Conservation (phyloP, 805 yeast genomes). For the Naumovozyma baii region DNA sequence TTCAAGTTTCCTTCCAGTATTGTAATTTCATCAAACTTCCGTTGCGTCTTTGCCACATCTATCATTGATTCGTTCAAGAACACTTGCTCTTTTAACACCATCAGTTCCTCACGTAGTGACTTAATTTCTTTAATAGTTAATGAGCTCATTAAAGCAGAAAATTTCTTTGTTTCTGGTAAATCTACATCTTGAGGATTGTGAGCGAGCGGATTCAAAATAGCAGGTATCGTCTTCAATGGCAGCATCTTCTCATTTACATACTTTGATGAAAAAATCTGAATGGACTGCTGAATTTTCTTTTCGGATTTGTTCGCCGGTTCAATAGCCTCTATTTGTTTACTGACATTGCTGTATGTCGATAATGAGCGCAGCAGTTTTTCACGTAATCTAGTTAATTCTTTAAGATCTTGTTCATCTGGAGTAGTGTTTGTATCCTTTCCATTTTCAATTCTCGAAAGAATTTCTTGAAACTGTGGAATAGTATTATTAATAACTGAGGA, state of each 20-base stretch:
- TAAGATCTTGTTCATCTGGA: constrained; percentile 24
- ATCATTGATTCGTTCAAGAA: constrained; percentile 62
- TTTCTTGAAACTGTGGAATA: constrained; percentile 37
- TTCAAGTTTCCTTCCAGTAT: constrained; percentile 47
- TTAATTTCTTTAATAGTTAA: constrained; percentile 47
- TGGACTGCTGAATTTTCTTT: constrained; percentile 39
- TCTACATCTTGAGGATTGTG: constrained; percentile 23
- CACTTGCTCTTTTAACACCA: constrained; percentile 80
- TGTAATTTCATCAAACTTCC: constrained; percentile 69
- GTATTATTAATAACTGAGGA: constrained; percentile 31
- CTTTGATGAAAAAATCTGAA: constrained; percentile 45
- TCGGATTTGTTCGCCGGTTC: constrained; percentile 36
- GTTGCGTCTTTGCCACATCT: constrained; percentile 46
- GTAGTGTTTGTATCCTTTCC: constrained; percentile 15
- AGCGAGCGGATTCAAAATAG: constrained; percentile 1
- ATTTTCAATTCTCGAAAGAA: constrained; percentile 29
- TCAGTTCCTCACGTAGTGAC: constrained; percentile 56
- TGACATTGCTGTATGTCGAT: constrained; percentile 40
- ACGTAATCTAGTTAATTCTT: constrained; percentile 35
- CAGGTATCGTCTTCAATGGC: constrained; percentile 52
- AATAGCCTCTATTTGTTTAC: constrained; percentile 35
- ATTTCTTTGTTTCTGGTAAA: constrained; percentile 7
- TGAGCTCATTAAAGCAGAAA: constrained; percentile 22
- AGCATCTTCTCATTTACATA: constrained; percentile 62
- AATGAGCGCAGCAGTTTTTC: constrained; percentile 40